Conservation (phyloP, 768 basidiomycete species). For the Kondoa subrosea region DNA sequence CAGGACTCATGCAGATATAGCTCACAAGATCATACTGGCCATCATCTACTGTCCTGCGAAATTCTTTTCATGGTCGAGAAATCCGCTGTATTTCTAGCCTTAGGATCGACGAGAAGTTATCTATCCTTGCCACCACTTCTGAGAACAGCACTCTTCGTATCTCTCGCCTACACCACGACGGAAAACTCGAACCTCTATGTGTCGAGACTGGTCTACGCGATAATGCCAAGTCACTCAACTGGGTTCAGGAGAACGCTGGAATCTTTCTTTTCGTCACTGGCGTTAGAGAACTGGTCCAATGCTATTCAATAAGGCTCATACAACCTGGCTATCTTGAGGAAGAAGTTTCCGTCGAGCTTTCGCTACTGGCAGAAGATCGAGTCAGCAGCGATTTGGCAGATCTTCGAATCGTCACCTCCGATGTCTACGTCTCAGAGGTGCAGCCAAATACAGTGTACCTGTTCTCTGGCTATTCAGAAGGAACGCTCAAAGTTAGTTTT, state of each 20-base stretch:
- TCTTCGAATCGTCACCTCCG: background rate
- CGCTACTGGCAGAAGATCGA: background rate
- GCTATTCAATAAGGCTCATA: background rate
- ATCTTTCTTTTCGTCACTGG: background rate
- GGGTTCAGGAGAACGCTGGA: background rate
- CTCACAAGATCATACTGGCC: background rate
- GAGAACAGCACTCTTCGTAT: background rate
- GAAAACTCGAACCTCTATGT: background rate
- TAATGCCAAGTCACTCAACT: background rate
- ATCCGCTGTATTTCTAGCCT: background rate
- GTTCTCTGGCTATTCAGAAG: too few relatives aligned
- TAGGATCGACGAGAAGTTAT: background rate
- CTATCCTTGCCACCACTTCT: background rate
- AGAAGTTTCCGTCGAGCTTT: background rate
- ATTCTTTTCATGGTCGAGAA: background rate
- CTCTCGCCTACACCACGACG: background rate
- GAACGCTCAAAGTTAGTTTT: too few relatives aligned
- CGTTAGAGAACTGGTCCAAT: background rate
- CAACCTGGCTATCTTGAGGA: background rate
- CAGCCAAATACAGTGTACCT: too few relatives aligned
- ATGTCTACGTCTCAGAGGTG: too few relatives aligned
- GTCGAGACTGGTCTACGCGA: background rate
- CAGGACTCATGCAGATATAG: background rate
- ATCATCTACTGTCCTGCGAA: background rate
- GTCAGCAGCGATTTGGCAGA: background rate